These are phyloP conservation scores for Bothriochloa decipiens DNA, from an alignment of 176 grass and related monocot species.

Conservation along the genomic window DNA sequence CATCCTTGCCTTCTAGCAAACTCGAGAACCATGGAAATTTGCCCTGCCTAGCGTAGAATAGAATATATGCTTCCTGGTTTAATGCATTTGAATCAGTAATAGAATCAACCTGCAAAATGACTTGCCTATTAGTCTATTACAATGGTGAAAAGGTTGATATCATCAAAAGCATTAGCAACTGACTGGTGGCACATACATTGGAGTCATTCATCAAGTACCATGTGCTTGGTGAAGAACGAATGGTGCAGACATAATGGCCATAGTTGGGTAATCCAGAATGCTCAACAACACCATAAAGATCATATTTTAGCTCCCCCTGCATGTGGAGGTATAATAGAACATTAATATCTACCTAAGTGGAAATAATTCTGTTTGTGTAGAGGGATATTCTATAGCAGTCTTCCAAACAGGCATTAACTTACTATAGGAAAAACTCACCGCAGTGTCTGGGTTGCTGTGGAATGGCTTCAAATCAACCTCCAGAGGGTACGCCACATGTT, in stretches of 20 bases:
- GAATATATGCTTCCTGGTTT: conserved; percentile 76
- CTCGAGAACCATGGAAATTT: conserved; percentile 80
- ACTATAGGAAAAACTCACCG: conserved; percentile 37
- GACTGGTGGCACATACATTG: conserved; percentile 47
- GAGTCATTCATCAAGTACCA: conserved; percentile 88
- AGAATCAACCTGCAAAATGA: conserved; percentile 60
- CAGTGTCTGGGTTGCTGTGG: conserved; percentile 39
- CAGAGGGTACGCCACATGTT: conserved; percentile 69
- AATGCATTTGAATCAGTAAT: conserved; percentile 59
- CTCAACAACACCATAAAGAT: conserved; percentile 86
- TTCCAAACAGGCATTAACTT: not conserved
- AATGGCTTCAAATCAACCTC: conserved; percentile 78
- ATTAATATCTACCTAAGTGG: conserved; percentile 17
- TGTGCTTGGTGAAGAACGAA: conserved; percentile 72
- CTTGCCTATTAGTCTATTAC: conserved; percentile 4
- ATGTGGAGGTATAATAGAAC: conserved; percentile 27
- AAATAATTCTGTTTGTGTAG: not conserved
- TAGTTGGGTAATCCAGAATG: conserved; percentile 62
- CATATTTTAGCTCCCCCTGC: conserved; percentile 71
- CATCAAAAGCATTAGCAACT: conserved; percentile 25
- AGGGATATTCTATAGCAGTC: not conserved
- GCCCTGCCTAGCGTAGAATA: conserved; percentile 86
- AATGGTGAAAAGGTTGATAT: conserved; percentile 24
- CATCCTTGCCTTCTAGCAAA: conserved; percentile 58
- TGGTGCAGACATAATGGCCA: conserved; percentile 80